Base-by-base conservation (phyloP, 768 basidiomycete genomes). In the Leccinum uliginosum region DNA sequence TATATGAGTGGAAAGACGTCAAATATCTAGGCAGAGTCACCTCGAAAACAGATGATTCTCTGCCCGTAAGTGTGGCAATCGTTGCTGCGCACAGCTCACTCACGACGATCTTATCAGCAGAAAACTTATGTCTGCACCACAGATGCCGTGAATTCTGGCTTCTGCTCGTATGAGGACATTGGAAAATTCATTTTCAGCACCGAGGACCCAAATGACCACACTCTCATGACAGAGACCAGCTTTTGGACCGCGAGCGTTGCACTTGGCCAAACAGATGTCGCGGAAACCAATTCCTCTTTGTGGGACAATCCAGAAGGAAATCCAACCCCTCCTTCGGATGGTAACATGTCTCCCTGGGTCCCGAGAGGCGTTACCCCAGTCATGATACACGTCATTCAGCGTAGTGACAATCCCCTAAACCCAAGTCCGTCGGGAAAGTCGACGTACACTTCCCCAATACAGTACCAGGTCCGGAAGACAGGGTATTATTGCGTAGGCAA, bases 401-500 rank as follows among this genome's bases (percentile, higher is more conserved):
- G 69, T 23, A 69, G 63, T 43, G 17, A 68, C 51, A 66, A 71
- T 50, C 48, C 62, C 59, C 67, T 76, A 19, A 84, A 83, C 59
- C 74, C 81, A 17, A 82, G 79, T 62, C 78, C 83, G 6, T 69
- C 74, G 26, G 79, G 75, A 17, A 69, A 82, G 7, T 73, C 86
- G 38, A 59, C 68, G 19, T 95, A 94, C 65, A 72, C 73, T 15
- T 79, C 80, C 27, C 86, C 93, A 1, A 91, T 96, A 62, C 85
- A 85, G 50, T 98, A 98, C 70, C 71, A 78, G 23, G 91, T 98
- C 23, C 76, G 77, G 26, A 89, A 88, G 71, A 94, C 92, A 2
- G 97, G 96, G 2, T 98, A 97, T 70, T 98, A 97, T 70, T 98
- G 96, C 70, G 87, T 96, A 60, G 94, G 95, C 87, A 69, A 73